Base-by-base conservation (phyloP, 208 protist species). In the Spongospora subterranea region DNA sequence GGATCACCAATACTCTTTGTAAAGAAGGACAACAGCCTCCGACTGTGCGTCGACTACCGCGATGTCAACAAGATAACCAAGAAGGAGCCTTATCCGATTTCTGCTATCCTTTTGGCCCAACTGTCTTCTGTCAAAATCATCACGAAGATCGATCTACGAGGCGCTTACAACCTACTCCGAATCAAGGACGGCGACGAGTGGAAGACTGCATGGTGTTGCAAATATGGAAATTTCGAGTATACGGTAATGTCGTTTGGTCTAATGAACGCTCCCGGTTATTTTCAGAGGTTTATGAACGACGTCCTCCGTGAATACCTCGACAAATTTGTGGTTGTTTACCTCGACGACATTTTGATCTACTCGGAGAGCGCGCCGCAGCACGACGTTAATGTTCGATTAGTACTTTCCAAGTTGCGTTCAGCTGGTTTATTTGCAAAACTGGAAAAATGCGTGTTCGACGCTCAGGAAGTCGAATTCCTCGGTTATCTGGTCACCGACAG, bases 211-310 rank as follows among this genome's bases (percentile, higher is more conserved):
- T 88, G 6, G 6, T 29, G 24, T 20, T 60, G 40, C 40, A 45
- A 60, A 24, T 45, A 50, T 24, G 76, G 76, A 29, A 6, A 88
- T 50, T 88, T 60, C 76, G 76, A 88, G 20, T 88, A 60, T 50
- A 29, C 20, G 13, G 24, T 45, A 24, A 88, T 88, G 76, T 20
- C 76, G 41, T 88, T 88, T 20, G 76, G 76, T 45, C 76, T 88
- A 6, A 88, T 29, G 45, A 88, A 88, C 45, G 76, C 76, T 6
- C 76, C 76, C 13, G 45, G 13, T 6, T 60, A 45, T 50, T 88
- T 88, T 50, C 76, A 88, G 20, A 45, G 76, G 24, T 45, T 88
- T 6, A 88, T 88, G 76, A 88, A 88, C 41, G 76, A 50, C 6
- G 20, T 20, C 6, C 20, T 88, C 40, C 13, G 13, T 6, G 76